A percentile compares a stretch with the other conserved stretches of the same genome.
Conservation (phyloP, 139 green algal species). For the Closterium sp. region DNA sequence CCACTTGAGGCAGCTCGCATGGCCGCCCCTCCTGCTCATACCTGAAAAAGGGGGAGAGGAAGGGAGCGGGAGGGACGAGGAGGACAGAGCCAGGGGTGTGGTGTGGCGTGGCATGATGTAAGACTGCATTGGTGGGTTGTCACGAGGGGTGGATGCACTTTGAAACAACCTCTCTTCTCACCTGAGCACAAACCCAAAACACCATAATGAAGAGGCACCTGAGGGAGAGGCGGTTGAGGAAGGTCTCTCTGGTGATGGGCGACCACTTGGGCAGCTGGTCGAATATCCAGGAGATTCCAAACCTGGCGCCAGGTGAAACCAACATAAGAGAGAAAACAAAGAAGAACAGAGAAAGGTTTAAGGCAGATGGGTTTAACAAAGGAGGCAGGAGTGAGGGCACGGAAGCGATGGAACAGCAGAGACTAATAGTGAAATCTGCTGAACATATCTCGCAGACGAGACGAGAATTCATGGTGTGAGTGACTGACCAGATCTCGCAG, state of each 20-base stretch:
- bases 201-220: not conserved
- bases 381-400: too few species aligned
- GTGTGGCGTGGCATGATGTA: too few species aligned
- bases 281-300: slow-evolving; percentile 47
- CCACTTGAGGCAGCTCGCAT: slow-evolving; percentile 29
- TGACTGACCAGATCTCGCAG: slow-evolving; percentile 46
- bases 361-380: too few species aligned
- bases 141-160: slow-evolving; percentile 37
- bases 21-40: slow-evolving; percentile 22
- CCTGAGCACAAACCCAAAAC: too few species aligned
- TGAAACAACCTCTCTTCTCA: too few species aligned
- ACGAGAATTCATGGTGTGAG: too few species aligned
- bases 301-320: slow-evolving; percentile 11
- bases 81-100: too few species aligned
- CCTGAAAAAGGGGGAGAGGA: not conserved
- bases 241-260: slow-evolving; percentile 46
- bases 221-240: slow-evolving; percentile 35
- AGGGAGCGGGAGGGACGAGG: not conserved
- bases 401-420: too few species aligned
- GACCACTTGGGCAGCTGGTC: slow-evolving; percentile 47
- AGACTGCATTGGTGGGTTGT: not conserved
- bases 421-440: too few species aligned
- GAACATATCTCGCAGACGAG: too few species aligned
- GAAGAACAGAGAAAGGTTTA: too few species aligned
- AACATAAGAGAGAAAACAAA: not conserved